Conservation (phyloP, 495 filamentous ascomycete species). For the Parathielavia hyrcaniae region DNA sequence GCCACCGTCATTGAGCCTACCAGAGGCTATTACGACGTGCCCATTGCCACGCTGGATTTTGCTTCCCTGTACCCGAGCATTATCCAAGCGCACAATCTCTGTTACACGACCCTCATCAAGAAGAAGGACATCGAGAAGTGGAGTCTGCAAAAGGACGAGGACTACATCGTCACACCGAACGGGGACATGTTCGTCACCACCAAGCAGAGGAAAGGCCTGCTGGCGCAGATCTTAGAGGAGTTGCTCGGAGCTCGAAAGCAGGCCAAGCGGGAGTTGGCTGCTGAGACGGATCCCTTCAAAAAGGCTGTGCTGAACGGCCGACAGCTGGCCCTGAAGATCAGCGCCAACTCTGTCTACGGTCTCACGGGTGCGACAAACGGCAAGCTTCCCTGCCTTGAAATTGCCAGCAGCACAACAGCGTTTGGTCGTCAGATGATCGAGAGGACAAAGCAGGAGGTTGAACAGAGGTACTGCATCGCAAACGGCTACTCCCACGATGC, state of each 20-base stretch:
- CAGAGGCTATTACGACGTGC: constrained; percentile 86
- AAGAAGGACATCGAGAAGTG: constrained; percentile 70
- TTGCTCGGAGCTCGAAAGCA: constrained; percentile 81
- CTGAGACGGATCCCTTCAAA: constrained; percentile 92
- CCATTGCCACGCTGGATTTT: constrained; percentile 97
- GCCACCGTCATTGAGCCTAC: constrained; percentile 96
- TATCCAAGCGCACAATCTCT: constrained; percentile 97
- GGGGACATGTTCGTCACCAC: constrained; percentile 86
- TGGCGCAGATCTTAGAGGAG: constrained; percentile 94
- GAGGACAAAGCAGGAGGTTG: constrained; percentile 89
- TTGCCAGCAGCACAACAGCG: constrained; percentile 92
- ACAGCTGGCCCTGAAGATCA: constrained; percentile 93
- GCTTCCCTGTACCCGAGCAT: constrained; percentile 97
- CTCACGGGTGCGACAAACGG: constrained; percentile 92
- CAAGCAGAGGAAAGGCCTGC: constrained; percentile 82
- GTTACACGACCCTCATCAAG: constrained; percentile 91
- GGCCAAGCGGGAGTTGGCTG: constrained; percentile 83
- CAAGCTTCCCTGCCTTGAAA: constrained; percentile 89
- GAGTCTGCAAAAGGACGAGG: constrained; percentile 70
- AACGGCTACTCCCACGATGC: constrained; percentile 94
- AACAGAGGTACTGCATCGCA: constrained; percentile 77
- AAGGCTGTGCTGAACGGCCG: constrained; percentile 97
- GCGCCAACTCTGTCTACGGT: constrained; percentile 97
- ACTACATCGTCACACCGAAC: constrained; percentile 94
- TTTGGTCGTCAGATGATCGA: constrained; percentile 99